phyloP scores from a whole-genome alignment of 1,284 basidiomycete species.

The Tilletia setariae region DNA sequence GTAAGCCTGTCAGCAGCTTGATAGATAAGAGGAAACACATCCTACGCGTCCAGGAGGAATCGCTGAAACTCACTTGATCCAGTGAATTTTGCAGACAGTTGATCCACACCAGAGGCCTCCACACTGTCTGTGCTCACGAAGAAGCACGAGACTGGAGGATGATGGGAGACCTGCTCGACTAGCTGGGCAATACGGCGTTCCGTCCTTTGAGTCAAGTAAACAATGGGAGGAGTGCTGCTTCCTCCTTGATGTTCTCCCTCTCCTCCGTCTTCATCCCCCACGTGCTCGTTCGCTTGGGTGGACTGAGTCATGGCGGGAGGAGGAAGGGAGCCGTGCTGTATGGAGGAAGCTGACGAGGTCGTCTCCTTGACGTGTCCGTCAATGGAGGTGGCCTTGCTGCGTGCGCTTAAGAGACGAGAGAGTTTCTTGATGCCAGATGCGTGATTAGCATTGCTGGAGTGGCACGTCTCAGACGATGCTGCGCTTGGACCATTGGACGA shows the following conservation, averaged over 20 bases:
- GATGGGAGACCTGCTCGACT: conserved; percentile 82
- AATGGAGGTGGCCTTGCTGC: neutral
- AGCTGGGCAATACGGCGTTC: conserved; percentile 5
- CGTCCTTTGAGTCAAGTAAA: neutral
- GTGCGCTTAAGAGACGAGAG: neutral
- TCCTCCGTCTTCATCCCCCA: too few species aligned
- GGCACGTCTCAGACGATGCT: too few species aligned
- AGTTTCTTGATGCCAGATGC: neutral
- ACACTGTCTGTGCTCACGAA: neutral
- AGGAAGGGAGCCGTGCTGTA: neutral
- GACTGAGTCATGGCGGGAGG: neutral
- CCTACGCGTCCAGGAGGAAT: neutral
- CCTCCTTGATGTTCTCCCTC: too few species aligned
- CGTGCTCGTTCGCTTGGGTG: neutral
- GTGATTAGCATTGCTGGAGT: too few species aligned
- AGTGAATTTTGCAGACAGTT: conserved; percentile 68
- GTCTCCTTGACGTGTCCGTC: neutral
- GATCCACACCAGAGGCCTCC: conserved; percentile 62
- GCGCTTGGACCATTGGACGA: too few species aligned
- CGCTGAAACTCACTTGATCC: neutral
- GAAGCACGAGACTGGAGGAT: conserved; percentile 85
- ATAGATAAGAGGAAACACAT: neutral
- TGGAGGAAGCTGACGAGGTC: neutral
- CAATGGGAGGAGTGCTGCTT: too few species aligned
- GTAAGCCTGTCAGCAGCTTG: neutral